These are phyloP conservation scores for Taphrina sp. DNA, from an alignment of 1,139 yeast genomes.

Conservation along the genomic window DNA sequence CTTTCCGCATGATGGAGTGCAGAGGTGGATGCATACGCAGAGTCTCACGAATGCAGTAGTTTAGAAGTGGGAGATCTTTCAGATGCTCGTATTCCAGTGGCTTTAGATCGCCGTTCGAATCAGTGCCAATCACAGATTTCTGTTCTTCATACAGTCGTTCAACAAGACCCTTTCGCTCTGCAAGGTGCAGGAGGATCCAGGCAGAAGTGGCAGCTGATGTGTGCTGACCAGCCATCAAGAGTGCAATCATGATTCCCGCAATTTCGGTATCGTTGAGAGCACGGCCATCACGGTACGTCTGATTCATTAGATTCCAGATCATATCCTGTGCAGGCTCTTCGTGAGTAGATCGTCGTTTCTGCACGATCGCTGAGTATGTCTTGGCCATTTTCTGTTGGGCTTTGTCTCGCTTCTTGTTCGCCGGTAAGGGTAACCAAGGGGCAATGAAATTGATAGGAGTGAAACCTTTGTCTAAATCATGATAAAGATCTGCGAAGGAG, in stretches of 20 bases:
- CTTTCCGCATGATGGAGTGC: constrained; percentile 93
- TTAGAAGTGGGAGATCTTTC: constrained; percentile 75
- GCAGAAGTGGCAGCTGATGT: constrained; percentile 96
- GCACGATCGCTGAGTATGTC: constrained; percentile 77
- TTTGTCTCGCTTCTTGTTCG: constrained; percentile 75
- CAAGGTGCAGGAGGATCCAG: constrained; percentile 89
- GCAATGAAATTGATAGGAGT: constrained; percentile 94
- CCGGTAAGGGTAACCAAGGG: constrained; percentile 88
- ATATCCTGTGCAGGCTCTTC: constrained; percentile 84
- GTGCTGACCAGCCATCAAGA: constrained; percentile 99
- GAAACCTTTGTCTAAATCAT: constrained; percentile 94
- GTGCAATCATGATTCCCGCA: constrained; percentile 89
- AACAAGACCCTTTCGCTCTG: constrained; percentile 78
- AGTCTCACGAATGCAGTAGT: constrained; percentile 84
- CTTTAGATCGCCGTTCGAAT: constrained; percentile 39
- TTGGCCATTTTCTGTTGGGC: constrained; percentile 80
- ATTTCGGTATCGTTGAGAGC: constrained; percentile 93
- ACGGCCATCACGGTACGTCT: constrained; percentile 89
- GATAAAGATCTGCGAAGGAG: constrained; percentile 77
- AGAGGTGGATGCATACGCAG: constrained; percentile 93
- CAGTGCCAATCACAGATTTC: constrained; percentile 57
- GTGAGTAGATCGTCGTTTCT: constrained; percentile 61
- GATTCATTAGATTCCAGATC: constrained; percentile 78
- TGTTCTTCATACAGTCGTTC: constrained; percentile 77
- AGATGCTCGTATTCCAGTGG: constrained; percentile 72